Evolutionary conservation across 1,284 basidiomycete species (phyloP), one percentile per base, ranked within the genome.

Genomic region (Leccinum fallax): DNA sequence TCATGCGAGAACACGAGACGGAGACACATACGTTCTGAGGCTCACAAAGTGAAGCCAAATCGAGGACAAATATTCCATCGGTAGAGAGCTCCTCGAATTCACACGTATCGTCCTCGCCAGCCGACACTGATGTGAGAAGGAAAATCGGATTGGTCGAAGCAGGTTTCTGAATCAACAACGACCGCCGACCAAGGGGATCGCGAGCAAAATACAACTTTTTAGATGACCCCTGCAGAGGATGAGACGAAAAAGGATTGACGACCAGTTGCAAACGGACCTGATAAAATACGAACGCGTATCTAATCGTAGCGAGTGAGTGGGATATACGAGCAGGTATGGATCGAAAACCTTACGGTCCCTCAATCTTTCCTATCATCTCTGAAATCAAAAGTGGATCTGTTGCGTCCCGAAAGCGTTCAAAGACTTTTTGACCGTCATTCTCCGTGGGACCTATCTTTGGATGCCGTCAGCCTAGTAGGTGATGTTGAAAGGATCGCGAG

Each of bases 111-210:
- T 80, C 71, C 8, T 69, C 53, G 5, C 88, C 88, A 40, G 75
- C 73, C n/a, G 90, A 88, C 3, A 87, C 85, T 1, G 90, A 93
- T 4, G 88, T 75, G 15, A 93, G 73, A 28, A 93, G 71, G 43
- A 92, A 78, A 63, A 83, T 80, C 0, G 87, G 85, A 5, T 77
- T 75, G 21, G 65, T 59, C 1, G 64, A 55, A 16, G 80, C 82
- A 16, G 89, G 87, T 61, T 75, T 77, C 62, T 90, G 86, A 21
- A 93, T 76, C 2, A 98, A 80, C 1, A 99, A 82, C 7, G 96
- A 98, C 49, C 97, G 85, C 30, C 97, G 85, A 1, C 97, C 96
- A 1, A 98, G 84, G 2, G 94, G 93, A 74, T 99, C 97, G 53
- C 96, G 83, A 5, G 85, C 93, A 72, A 93, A 96, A 75, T 87